These are phyloP conservation scores for Arthrobotrys conoides DNA, from an alignment of 2,329 filamentous ascomycete genomes.

Conservation along the genomic window DNA sequence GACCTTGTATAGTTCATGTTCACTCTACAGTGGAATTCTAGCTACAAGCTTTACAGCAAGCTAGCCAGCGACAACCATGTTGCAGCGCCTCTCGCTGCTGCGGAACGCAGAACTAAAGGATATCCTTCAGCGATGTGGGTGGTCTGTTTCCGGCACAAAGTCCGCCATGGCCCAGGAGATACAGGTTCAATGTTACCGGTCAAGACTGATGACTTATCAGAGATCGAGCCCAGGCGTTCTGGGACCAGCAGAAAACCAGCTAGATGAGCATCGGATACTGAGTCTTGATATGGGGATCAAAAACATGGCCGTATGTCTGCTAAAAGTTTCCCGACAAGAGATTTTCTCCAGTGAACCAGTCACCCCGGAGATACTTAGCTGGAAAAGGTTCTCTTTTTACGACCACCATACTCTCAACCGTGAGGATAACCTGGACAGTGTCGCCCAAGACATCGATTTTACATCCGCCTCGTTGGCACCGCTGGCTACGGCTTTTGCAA, in stretches of 20 bases:
- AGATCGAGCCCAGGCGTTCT: slow-evolving; percentile 27
- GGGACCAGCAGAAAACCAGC: slow-evolving; percentile 10
- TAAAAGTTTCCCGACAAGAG: slow-evolving; percentile 65
- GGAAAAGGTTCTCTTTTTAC: slow-evolving; percentile 62
- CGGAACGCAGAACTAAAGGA: slow-evolving; percentile 50
- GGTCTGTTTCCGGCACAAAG: slow-evolving; percentile 53
- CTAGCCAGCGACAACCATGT: slow-evolving; percentile 15
- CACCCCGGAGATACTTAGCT: slow-evolving; percentile 63
- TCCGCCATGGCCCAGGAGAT: slow-evolving; percentile 33
- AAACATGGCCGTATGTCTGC: slow-evolving; percentile 81
- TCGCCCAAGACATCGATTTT: slow-evolving; percentile 60
- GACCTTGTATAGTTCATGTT: no score
- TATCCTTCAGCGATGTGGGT: slow-evolving; percentile 53
- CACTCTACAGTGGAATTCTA: no score
- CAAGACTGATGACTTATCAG: slow-evolving; percentile 18
- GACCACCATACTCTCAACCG: slow-evolving; percentile 12
- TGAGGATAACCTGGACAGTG: background rate
- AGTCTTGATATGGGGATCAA: slow-evolving; percentile 89
- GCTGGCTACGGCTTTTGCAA: slow-evolving; percentile 36
- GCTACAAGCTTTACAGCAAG: no score
- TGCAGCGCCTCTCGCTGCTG: slow-evolving; percentile 21
- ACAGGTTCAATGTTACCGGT: slow-evolving; percentile 9
- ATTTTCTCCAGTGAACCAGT: background rate
- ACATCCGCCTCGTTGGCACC: slow-evolving; percentile 65
- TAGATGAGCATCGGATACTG: slow-evolving; percentile 71